Evolutionary conservation across 148 eudicot species (phyloP), one percentile per base, ranked within the genome.

Genomic region (Beta vulgaris): DNA sequence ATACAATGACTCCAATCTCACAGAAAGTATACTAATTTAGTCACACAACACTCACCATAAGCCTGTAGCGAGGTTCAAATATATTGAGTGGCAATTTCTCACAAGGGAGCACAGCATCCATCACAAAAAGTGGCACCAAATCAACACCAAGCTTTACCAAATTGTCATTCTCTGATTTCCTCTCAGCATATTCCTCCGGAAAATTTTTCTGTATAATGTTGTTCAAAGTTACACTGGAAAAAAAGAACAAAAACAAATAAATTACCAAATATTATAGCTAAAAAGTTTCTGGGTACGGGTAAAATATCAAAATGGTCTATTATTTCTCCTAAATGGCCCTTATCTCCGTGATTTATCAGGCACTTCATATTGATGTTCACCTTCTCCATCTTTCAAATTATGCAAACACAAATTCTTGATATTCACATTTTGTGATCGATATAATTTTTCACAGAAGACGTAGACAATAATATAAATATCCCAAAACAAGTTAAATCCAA

Each of bases 21-120:
- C 39, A 26, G n/a, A 62, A 8, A 9, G 9, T 10, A 68, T 5
- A 18, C 15, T 35, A 44, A 60, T 59, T 61, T 29, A 26, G 43
- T 61, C 55, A 8, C 62, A 51, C 63, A 46, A n/a, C 83, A 83
- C 92, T 87, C 76, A 96, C 99, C 99, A 96, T 91, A 73, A 96
- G 95, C 84, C 99, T 91, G 76, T 96, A 96, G 25, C 99, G 98
- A 78, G 99, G 97, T 86, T 96, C 99, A 87, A 96, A 96, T 74
- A 96, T 96, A 77, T 96, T 96, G 34, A 96, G 89, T 34, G 89
- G 87, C 59, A 96, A 63, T 80, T 91, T 96, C 82, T 96, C 89
- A 84, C 91, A 96, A 44, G 98, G 99, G 54, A 96, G 77, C 69
- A 89, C 88, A 77, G 90, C 93, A 86, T 96, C 99, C 99, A 96